phyloP scores from a whole-genome alignment of 495 filamentous ascomycete species.

The Pyrenula aspistea region DNA sequence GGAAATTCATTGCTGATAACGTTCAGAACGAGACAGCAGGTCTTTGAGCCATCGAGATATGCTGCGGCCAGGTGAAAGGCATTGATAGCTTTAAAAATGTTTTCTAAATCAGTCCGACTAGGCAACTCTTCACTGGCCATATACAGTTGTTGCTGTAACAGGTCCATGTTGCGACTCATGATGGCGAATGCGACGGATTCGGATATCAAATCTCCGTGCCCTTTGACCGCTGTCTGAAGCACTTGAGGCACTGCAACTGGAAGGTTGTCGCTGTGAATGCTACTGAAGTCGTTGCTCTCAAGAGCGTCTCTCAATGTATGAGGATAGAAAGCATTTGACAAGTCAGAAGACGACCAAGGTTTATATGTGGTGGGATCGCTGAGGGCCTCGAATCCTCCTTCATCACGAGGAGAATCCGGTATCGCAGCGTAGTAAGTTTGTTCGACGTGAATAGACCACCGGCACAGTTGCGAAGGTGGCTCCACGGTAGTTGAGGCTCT shows the following conservation, averaged over 20 bases:
- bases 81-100: constrained; percentile 1
- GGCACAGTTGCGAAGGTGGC: constrained; percentile 12
- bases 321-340: no score
- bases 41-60: constrained; percentile 24
- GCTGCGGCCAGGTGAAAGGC: constrained; percentile 22
- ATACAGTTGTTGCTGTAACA: constrained; percentile 5
- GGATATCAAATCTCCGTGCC: constrained; percentile 12
- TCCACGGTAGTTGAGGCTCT: not conserved
- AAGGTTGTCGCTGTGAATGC: constrained; percentile 6
- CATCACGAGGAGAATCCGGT: constrained; percentile 3
- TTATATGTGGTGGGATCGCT: constrained; percentile 18
- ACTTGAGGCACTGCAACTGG: constrained; percentile 17
- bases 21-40: constrained; percentile 22
- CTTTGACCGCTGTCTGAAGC: constrained; percentile 10
- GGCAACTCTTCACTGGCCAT: no score
- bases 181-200: constrained; percentile 27
- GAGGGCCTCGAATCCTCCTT: constrained; percentile 1
- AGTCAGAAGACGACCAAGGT: constrained; percentile 10
- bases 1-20: not conserved
- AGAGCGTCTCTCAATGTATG: constrained; percentile 13
- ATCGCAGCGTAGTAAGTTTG: not conserved
- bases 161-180: constrained; percentile 19
- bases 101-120: not conserved
- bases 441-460: constrained; percentile 16
- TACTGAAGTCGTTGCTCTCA: constrained; percentile 21